Base-by-base conservation (phyloP, 495 filamentous ascomycete species). In the Astrothelium subdiscretum region DNA sequence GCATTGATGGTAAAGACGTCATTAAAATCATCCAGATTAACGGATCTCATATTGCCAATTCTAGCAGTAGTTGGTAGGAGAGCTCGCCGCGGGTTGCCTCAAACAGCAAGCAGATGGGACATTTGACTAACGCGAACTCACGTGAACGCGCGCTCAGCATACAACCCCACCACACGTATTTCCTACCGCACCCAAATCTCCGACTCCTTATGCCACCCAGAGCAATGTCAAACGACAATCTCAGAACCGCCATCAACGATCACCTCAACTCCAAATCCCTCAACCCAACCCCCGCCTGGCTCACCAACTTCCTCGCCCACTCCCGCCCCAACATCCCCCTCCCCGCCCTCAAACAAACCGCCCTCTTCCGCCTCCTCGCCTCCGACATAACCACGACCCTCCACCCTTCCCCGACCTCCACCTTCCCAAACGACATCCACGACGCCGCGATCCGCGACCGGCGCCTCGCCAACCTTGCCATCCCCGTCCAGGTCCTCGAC, bases 401-500 rank as follows among this genome's bases (percentile, higher is more conserved):
- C 38, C 75, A 85, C 4, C 74, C 59, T 12, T 67, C 58, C 1
- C 40, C 60, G 66, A 44, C 32, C 27, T 29, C 73, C 20, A 11
- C 79, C 18, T 79, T 95, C 22, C 89, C 91, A 0, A 35, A 75
- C 12, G 75, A 85, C 52, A 71, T 86, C 12, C 74, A 74, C 60
- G 75, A 83, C 63, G 76, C 78, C 0, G 71, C 74, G 2, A 69
- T 82, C 3, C 77, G 80, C 63, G 81, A 89, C 61, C 72, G 78
- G 15, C 73, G 72, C 0, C 73, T 95, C 0, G 40, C 73, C 0
- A 79, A 78, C 0, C 79, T 89, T 22, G 48, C 6, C 8, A 78
- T 92, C 6, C 78, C 85, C 0, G 85, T 94, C 5, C 94, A 98
- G 71, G 83, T 97, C 0, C 72, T 95, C 0, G 90, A 90, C 54